Conservation (phyloP, 305 asterid species). For the Fraxinus latifolia region DNA sequence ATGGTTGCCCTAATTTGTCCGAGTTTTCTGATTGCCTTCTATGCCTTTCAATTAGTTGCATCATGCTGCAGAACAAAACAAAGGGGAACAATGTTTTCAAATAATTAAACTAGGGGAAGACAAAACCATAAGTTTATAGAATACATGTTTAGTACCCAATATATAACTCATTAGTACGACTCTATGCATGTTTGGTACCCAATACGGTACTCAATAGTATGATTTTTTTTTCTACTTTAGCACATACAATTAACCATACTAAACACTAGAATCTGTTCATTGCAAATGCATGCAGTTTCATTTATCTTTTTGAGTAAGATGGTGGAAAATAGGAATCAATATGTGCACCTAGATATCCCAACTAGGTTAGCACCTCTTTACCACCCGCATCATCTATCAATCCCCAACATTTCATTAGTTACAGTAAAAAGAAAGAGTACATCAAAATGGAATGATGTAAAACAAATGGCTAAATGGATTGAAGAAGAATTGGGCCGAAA, state of each 20-base stretch:
- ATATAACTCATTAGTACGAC: not conserved
- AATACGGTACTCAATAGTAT: not conserved
- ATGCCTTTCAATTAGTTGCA: slow-evolving; percentile 59
- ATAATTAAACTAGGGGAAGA: not conserved
- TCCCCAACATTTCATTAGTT: not conserved
- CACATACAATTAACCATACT: not conserved
- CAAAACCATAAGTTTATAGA: not conserved
- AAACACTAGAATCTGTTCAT: not conserved
- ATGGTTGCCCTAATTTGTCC: slow-evolving; percentile 29
- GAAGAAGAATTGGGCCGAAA: not conserved
- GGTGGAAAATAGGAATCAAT: not conserved
- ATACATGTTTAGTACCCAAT: not conserved
- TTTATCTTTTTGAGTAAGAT: not conserved
- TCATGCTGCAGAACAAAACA: slow-evolving; percentile 45
- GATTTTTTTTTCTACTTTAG: not conserved
- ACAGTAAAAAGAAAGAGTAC: not conserved
- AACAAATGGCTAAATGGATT: not conserved
- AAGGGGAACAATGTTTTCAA: not conserved
- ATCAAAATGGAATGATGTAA: not conserved
- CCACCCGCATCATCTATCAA: not conserved
- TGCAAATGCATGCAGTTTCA: not conserved
- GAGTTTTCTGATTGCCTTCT: slow-evolving; percentile 36
- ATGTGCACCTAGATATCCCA: not conserved
- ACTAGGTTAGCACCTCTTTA: not conserved
- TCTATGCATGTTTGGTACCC: not conserved